These are phyloP conservation scores for Leptographium wingfieldii DNA, from an alignment of 2,329 filamentous ascomycete species.

Conservation along the genomic window DNA sequence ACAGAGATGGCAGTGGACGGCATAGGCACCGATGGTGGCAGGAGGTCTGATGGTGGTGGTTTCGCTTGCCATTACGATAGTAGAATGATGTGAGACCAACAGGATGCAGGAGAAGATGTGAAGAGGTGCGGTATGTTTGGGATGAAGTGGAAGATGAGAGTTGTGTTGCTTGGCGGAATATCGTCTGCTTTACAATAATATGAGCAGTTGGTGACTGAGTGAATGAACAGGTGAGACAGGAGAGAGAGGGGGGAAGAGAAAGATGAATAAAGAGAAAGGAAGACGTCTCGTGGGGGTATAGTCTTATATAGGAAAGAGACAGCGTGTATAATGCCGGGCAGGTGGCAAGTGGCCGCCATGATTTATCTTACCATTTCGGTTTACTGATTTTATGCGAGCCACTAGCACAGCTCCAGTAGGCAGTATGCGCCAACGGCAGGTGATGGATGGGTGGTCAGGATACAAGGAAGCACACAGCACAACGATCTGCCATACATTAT, in stretches of 20 bases:
- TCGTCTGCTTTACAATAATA: neutral
- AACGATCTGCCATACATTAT: neutral
- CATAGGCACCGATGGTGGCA: conserved; percentile 20
- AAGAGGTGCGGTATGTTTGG: neutral
- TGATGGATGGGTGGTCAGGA: neutral
- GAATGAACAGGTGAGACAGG: neutral
- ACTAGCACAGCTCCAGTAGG: neutral
- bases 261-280: neutral
- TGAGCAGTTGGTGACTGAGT: neutral
- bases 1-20: conserved; percentile 43
- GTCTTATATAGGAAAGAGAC: neutral
- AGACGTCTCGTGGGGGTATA: neutral
- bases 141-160: neutral
- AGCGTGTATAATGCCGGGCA: neutral
- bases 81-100: neutral
- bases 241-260: neutral
- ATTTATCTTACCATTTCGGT: neutral
- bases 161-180: neutral
- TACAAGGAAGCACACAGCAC: neutral
- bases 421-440: no score
- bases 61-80: neutral
- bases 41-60: neutral
- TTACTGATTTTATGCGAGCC: neutral
- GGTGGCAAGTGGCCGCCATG: neutral
- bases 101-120: neutral